Evolutionary conservation across 257 asterid genomes (phyloP), one percentile per base, ranked within the genome.

Genomic region (Vinca minor): DNA sequence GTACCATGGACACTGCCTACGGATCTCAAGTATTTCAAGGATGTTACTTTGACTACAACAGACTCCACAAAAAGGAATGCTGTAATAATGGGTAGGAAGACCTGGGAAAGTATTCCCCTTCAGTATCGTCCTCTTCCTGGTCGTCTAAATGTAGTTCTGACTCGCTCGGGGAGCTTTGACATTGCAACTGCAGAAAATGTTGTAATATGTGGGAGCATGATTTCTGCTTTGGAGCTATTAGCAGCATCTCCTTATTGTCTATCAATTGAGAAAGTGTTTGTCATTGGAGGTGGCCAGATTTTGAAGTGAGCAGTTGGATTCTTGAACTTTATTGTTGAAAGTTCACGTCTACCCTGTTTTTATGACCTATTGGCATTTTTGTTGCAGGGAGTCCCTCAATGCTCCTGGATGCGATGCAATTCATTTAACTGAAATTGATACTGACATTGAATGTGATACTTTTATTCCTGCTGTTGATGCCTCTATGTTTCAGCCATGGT

Each of bases 261-360:
- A 10, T 82, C 87, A 31, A 71, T 93, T 59, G 97, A 93, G 79
- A 87, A 73, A 71, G 84, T 87, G 77, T 93, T 93, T 74, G 71
- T 93, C 69, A 93, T 89, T 42, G 98, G 98, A 55, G 98, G 98
- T 49, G 98, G 97, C 26, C 86, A 89, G 84, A 87, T 89, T 71
- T 82, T 89, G 78, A 82, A 88, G 97, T 89, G 72, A 56, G 73
- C 47, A 26, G 55, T 47, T 67, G 8, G 17, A 55, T 25, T 62
- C 25, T 55, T 66, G 44, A 17, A 49, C 58, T n/a, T 39, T 12
- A 35, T 58, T 50, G 44, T 42, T 65, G 48, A 32, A 15, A 57
- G 49, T 52, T 46, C 20, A 41, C 25, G n/a, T 52, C 64, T n/a
- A 18, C 34, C 15, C 41, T 48, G 65, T 36, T 64, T 34, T 36